phyloP scores from a whole-genome alignment of 2,329 filamentous ascomycete genomes.

The Hypoxylon sp. region DNA sequence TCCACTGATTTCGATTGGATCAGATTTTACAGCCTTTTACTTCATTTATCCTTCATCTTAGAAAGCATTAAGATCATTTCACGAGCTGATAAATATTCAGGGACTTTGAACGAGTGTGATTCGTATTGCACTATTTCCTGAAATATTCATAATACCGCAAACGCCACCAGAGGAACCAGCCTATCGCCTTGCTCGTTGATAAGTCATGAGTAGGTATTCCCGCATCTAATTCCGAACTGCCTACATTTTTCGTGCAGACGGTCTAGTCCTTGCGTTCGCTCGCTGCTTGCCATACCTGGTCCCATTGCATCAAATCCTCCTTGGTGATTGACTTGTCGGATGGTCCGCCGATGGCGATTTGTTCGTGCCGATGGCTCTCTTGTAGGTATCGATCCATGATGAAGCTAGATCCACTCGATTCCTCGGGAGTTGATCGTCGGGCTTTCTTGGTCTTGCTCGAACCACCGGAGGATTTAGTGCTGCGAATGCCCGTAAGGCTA shows the following conservation, averaged over 20 bases:
- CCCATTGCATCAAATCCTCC: neutral
- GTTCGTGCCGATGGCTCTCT: too few species aligned
- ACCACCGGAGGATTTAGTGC: too few species aligned
- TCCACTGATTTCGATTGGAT: neutral
- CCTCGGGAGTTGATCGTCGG: too few species aligned
- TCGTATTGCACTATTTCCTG: neutral
- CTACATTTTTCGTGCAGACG: neutral
- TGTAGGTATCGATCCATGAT: too few species aligned
- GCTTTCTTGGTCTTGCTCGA: too few species aligned
- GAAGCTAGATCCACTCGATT: too few species aligned
- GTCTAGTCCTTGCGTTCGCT: conserved; percentile 10
- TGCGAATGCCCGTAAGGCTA: too few species aligned
- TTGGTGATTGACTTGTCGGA: too few species aligned
- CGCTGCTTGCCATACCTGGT: conserved; percentile 27
- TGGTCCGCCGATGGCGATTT: too few species aligned
- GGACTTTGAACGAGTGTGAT: neutral
- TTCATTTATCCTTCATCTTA: neutral
- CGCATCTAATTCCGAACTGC: neutral
- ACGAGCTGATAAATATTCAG: neutral
- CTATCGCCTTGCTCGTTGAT: neutral
- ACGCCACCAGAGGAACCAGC: neutral
- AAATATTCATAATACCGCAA: neutral
- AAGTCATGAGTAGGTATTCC: neutral
- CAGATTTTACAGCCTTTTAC: neutral
- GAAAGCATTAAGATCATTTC: neutral